phyloP scores from a whole-genome alignment of 352 stramenopile genomes.

The Phytophthora hibernalis region DNA sequence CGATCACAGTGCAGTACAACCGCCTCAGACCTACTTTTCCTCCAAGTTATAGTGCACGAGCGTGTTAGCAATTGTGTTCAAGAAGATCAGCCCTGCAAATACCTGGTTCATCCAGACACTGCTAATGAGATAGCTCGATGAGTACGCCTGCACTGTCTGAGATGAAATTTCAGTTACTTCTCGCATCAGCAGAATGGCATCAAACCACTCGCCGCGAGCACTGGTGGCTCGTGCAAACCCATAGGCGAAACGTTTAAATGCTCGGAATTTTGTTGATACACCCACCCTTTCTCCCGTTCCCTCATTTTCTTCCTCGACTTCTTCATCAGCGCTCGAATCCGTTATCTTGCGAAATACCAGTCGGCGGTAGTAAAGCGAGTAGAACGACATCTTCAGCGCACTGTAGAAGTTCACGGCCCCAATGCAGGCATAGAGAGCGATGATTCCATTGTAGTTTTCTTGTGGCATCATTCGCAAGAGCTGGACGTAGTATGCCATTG shows the following conservation, averaged over 20 bases:
- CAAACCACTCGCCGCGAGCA: conserved; percentile 36
- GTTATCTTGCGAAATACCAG: conserved; percentile 30
- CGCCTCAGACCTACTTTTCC: too few species aligned
- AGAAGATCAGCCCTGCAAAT: too few species aligned
- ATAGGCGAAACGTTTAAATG: conserved; percentile 18
- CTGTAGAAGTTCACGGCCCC: conserved; percentile 37
- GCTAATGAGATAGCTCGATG: conserved; percentile 40
- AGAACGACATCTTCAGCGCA: conserved; percentile 35
- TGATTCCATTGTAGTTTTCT: conserved; percentile 29
- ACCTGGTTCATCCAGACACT: too few species aligned
- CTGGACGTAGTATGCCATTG: conserved; percentile 40
- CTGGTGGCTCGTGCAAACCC: conserved; percentile 26
- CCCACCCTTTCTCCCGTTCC: neutral
- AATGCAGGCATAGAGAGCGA: conserved; percentile 33
- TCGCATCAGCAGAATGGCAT: conserved; percentile 28
- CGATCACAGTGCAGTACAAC: too few species aligned
- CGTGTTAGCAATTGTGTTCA: too few species aligned
- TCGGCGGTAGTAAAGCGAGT: conserved; percentile 36
- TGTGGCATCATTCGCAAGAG: conserved; percentile 45
- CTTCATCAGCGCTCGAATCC: neutral
- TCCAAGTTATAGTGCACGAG: too few species aligned
- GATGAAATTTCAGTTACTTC: conserved; percentile 40
- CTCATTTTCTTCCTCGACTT: neutral
- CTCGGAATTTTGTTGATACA: neutral
- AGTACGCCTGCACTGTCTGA: conserved; percentile 39